These are phyloP conservation scores for Umbelopsis sp. DNA, from an alignment of 371 early-diverging fungal species.

Conservation along the genomic window DNA sequence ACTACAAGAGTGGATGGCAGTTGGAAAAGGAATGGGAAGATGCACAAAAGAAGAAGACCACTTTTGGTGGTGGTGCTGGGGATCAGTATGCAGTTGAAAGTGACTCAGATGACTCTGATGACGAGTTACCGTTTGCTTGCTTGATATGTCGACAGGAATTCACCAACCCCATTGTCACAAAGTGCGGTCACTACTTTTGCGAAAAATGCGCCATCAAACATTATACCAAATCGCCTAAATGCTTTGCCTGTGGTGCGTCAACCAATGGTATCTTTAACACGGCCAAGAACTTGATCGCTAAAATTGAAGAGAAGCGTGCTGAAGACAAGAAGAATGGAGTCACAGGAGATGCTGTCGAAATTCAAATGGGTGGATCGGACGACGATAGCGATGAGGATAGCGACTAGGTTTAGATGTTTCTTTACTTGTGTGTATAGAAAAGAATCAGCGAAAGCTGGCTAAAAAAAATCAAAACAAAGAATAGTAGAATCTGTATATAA, in stretches of 20 bases:
- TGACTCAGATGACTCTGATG: constrained; percentile 61
- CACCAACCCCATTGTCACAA: constrained; percentile 86
- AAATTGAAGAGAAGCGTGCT: constrained; percentile 57
- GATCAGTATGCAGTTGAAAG: constrained; percentile 58
- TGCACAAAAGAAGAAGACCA: constrained; percentile 66
- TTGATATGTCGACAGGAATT: constrained; percentile 90
- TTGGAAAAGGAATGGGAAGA: constrained; percentile 95
- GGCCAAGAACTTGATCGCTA: constrained; percentile 78
- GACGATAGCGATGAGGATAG: constrained; percentile 16
- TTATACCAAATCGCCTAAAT: constrained; percentile 84
- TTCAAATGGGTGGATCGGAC: constrained; percentile 26
- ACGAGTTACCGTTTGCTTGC: constrained; percentile 92
- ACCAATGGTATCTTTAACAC: constrained; percentile 88
- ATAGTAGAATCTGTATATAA: too few species aligned
- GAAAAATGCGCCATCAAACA: constrained; percentile 90
- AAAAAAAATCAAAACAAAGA: too few species aligned
- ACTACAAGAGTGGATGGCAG: constrained; percentile 96
- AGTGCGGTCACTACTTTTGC: constrained; percentile 95
- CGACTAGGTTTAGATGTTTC: not conserved
- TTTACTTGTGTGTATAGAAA: too few species aligned
- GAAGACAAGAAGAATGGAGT: constrained; percentile 29
- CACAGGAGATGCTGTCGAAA: constrained; percentile 39
- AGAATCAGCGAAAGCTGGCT: too few species aligned
- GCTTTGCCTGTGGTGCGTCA: constrained; percentile 84
- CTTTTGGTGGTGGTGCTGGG: constrained; percentile 41